These are phyloP conservation scores for Arabidopsis hybrid DNA, from an alignment of 441 rosid genomes.

Conservation along the genomic window DNA sequence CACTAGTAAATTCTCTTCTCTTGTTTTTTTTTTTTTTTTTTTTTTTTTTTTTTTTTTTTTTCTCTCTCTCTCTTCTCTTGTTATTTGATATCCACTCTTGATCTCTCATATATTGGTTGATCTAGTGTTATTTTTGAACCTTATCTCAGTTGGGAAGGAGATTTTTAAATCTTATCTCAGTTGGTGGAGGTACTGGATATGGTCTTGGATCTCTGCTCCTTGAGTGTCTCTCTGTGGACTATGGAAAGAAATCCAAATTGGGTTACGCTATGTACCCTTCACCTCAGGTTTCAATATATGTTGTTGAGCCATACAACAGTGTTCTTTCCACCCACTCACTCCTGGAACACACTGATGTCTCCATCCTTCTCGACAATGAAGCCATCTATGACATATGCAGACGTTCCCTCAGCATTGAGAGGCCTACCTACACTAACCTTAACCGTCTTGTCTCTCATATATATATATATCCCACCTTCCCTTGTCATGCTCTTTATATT, in stretches of 20 bases:
- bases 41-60: no score
- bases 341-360: constrained; percentile 66
- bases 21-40: no score
- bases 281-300: constrained; percentile 69
- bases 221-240: constrained; percentile 73
- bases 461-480: no score
- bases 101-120: no score
- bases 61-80: no score
- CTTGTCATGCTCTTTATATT: no score
- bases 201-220: constrained; percentile 66
- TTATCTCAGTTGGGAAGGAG: constrained; percentile 58
- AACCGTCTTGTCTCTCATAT: no score
- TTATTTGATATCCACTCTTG: neutral
- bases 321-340: constrained; percentile 69
- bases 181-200: constrained; percentile 68
- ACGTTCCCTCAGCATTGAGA: no score
- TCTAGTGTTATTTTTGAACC: neutral
- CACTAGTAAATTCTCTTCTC: constrained; percentile 29
- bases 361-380: no score
- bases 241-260: constrained; percentile 68
- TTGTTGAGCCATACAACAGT: constrained; percentile 74
- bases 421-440: no score
- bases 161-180: constrained; percentile 42
- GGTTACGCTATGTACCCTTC: constrained; percentile 71
- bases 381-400: no score